Base-by-base conservation (phyloP, 2,329 filamentous ascomycete species). In the Ophiostoma perfectum region DNA sequence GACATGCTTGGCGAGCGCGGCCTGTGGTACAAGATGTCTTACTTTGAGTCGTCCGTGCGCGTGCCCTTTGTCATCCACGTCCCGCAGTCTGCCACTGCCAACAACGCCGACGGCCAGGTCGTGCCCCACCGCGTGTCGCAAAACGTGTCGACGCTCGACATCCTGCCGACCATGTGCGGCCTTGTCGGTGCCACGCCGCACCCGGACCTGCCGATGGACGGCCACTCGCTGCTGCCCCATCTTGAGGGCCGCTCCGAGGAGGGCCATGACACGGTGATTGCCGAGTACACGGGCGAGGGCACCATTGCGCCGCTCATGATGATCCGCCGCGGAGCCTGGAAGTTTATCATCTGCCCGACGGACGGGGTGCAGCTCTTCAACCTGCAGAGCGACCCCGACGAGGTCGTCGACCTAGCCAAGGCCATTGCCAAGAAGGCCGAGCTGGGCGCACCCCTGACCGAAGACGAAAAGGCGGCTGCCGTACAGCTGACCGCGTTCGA, bases 1-100 rank as follows among this genome's bases (percentile, higher is more conserved):
- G 93, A 97, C 78, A 97, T 97, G 93, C 86, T 97, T 7, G 93
- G 93, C 70, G 93, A 97, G 81, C 88, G 92, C 67, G 90, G 91
- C 5, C 81, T 97, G 64, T 97, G 93, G 93, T 86, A 77, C 73
- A 97, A 97, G 84, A 97, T 97, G 93, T 92, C 88, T 76, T 97
- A 95, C 85, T 97, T 93, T 75, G 93, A 97, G 83, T 89, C 89
- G 55, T 96, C 92, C 12, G 92, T 92, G 63, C 90, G 93, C 41
- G 93, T 97, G 36, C 93, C 93, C 1, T 88, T 97, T 76, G 83
- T 97, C 72, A 85, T 97, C 76, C 89, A 92, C 78, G 88, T 93
- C 74, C 93, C 93, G 39, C 83, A 88, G 74, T 42, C 44, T 11
- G 52, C 55, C n/a, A 64, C 64, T 3, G 45, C 65, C 64, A 38